Base-by-base conservation (phyloP, 345 rosid species). In the Isatis tinctoria region DNA sequence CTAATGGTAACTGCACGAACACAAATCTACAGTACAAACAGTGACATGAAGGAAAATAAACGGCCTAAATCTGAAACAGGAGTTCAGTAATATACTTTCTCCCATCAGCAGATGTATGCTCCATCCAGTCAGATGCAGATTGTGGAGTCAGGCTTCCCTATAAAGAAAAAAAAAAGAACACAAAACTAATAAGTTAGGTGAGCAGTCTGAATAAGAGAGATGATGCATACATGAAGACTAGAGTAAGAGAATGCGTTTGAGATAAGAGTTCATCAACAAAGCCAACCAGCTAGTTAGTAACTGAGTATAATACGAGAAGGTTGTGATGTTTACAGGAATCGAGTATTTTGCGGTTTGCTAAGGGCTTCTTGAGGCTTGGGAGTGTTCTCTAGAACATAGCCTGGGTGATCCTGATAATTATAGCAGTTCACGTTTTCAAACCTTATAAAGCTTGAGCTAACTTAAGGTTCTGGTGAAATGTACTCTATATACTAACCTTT, bases 41-140 rank as follows among this genome's bases (percentile, higher is more conserved):
- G 47, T 30, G 67, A 70, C 59, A 61, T 36, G 65, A 27, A 36
- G 30, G 24, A 70, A 37, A 32, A 58, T 48, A 39, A 22, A 48
- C 18, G 30, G 67, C 30, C 32, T 39, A 40, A 30, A 65, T 39
- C 11, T 58, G 16, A 17, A 59, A 62, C 11, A 60, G 18, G 32
- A 62, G 65, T 51, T 77, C n/a, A 70, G 78, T 33, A 78, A 28
- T 60, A 67, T 81, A 95, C 97, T 92, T 90, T 86, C 89, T 90
- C 62, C 96, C 99, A 77, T 88, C 96, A 65, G 87, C 80, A 61
- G 99, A 81, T 67, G 86, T 76, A 81, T 95, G 99, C 83, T 92
- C 97, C 83, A 87, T 96, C 97, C 99, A 95, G 67, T 95, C 97
- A 80, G 87, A 86, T 63, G 87, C 78, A 59, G 91, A 82, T 63